Conservation (phyloP, 2,329 filamentous ascomycete species). For the Sphaerulina vaccinii region DNA sequence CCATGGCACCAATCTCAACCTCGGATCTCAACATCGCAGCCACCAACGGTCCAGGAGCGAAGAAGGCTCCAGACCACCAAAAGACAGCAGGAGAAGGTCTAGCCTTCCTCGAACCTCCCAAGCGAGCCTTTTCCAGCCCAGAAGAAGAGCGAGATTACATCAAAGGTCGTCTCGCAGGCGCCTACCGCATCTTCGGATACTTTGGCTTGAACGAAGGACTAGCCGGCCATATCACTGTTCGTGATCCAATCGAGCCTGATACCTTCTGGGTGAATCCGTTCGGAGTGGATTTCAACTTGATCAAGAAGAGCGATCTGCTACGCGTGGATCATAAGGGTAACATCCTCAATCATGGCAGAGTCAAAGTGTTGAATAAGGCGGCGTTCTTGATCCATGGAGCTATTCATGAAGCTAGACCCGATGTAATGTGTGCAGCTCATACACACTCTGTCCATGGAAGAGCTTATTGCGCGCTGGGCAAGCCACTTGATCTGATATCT, state of each 20-base stretch:
- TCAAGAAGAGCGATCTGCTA: conserved; percentile 42
- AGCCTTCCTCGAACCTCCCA: conserved; percentile 15
- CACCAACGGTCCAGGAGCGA: conserved; percentile 5
- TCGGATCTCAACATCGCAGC: conserved; percentile 4
- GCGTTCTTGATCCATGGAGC: conserved; percentile 43
- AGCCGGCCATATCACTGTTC: conserved; percentile 41
- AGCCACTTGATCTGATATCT: conserved; percentile 41
- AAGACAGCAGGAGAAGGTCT: conserved; percentile 14
- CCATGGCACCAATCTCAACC: conserved; percentile 19
- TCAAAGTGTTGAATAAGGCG: conserved; percentile 39
- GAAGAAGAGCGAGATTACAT: conserved; percentile 36
- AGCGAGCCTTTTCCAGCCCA: conserved; percentile 23
- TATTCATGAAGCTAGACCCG: conserved; percentile 38
- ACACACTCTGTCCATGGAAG: conserved; percentile 40
- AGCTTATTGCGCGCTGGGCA: conserved; percentile 39
- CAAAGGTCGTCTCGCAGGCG: conserved; percentile 39
- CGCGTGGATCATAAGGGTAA: conserved; percentile 41
- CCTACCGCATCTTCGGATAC: conserved; percentile 40
- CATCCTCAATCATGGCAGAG: conserved; percentile 36
- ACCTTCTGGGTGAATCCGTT: conserved; percentile 40
- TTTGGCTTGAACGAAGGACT: conserved; percentile 36
- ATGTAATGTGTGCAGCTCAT: conserved; percentile 42
- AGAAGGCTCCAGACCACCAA: conserved; percentile 13
- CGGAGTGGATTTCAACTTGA: conserved; percentile 37
- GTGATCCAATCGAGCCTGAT: conserved; percentile 39